These are phyloP conservation scores for Colletotrichum sp. DNA, from an alignment of 2,329 filamentous ascomycete genomes.

Conservation along the genomic window DNA sequence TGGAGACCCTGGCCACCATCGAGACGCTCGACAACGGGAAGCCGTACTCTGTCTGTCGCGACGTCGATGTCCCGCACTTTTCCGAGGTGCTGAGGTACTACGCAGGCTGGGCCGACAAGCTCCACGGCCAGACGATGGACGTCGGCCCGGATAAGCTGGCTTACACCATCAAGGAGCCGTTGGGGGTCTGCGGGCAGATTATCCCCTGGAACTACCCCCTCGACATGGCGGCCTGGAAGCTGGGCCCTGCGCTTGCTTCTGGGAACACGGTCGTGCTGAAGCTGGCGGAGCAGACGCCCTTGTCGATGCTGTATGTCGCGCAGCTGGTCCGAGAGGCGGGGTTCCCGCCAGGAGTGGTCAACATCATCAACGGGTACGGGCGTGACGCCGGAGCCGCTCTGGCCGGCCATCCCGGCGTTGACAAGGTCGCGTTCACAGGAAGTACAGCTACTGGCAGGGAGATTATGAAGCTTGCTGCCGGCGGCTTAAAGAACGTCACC, in stretches of 20 bases:
- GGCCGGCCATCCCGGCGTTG: conserved; percentile 66
- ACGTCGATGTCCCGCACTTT: conserved; percentile 62
- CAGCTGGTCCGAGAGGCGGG: conserved; percentile 71
- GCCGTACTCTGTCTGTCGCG: conserved; percentile 69
- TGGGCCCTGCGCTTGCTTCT: conserved; percentile 64
- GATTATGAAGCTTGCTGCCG: conserved; percentile 72
- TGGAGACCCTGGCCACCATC: conserved; percentile 50
- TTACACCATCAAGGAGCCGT: conserved; percentile 77
- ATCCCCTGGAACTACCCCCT: conserved; percentile 86
- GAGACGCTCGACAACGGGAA: conserved; percentile 87
- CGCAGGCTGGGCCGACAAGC: conserved; percentile 81
- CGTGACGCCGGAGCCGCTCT: conserved; percentile 68
- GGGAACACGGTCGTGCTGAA: conserved; percentile 66
- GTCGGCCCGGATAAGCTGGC: conserved; percentile 73
- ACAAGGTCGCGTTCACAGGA: conserved; percentile 78
- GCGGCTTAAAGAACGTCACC: conserved; percentile 64
- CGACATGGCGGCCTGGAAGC: conserved; percentile 74
- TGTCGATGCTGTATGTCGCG: conserved; percentile 66
- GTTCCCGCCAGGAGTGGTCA: conserved; percentile 76
- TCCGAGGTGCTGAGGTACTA: conserved; percentile 71
- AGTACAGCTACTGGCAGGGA: conserved; percentile 70
- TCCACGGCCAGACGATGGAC: conserved; percentile 78
- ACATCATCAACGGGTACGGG: conserved; percentile 72
- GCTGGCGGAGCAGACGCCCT: conserved; percentile 65
- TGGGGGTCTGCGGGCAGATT: conserved; percentile 79